These are phyloP conservation scores for Coccomyxa sp. DNA, from an alignment of 139 green algal species.

Conservation along the genomic window DNA sequence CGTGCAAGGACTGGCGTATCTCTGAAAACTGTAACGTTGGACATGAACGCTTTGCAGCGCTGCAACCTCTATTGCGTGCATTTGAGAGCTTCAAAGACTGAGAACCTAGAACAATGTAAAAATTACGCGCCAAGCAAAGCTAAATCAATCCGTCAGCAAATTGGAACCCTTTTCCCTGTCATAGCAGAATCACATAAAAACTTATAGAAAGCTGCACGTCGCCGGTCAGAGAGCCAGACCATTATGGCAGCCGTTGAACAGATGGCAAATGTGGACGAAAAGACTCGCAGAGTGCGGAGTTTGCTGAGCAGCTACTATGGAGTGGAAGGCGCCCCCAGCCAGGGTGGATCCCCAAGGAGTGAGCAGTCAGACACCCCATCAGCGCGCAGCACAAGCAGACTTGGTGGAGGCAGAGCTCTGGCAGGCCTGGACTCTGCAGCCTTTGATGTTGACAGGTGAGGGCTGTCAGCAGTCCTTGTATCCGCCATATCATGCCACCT, in stretches of 20 bases:
- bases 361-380: not conserved
- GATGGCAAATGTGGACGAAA: constrained; percentile 24
- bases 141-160: not conserved
- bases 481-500: too few species aligned
- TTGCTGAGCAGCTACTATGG: constrained; percentile 74
- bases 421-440: constrained; percentile 42
- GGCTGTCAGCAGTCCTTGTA: too few species aligned
- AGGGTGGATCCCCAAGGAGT: not conserved
- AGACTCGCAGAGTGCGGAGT: constrained; percentile 40
- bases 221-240: not conserved
- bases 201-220: not conserved
- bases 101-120: not conserved
- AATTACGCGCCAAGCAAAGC: not conserved
- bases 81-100: not conserved
- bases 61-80: too few species aligned
- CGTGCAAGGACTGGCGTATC: too few species aligned
- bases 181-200: not conserved
- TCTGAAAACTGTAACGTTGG: too few species aligned
- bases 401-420: not conserved
- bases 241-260: not conserved
- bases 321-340: constrained; percentile 1
- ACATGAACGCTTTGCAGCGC: too few species aligned
- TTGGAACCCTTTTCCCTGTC: not conserved
- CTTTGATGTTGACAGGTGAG: constrained; percentile 47
- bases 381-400: not conserved